A percentile compares a stretch with the other conserved stretches of the same genome.
Conservation (phyloP, 2,329 filamentous ascomycete genomes). For the Aspergillus aculeatus region DNA sequence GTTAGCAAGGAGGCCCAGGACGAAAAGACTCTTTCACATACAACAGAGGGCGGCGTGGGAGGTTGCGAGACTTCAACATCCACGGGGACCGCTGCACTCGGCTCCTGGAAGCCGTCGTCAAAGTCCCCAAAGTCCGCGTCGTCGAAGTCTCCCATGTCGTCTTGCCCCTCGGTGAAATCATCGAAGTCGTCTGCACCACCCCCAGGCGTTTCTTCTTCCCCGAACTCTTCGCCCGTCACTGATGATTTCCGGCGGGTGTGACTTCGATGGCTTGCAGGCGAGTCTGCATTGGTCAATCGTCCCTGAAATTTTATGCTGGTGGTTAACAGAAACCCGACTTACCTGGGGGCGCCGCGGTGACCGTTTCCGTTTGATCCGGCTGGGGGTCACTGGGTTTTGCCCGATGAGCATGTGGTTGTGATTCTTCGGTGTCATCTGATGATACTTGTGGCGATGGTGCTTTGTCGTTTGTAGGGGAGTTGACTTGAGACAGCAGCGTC, state of each 20-base stretch:
- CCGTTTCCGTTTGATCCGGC: slow-evolving; percentile 44
- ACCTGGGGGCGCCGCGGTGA: slow-evolving; percentile 53
- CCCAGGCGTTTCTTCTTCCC: slow-evolving; percentile 57
- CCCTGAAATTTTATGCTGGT: slow-evolving; percentile 43
- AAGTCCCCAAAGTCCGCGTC: slow-evolving; percentile 65
- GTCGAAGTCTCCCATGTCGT: slow-evolving; percentile 55
- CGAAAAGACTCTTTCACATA: slow-evolving; percentile 37
- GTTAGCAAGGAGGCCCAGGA: background rate
- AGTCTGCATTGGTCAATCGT: slow-evolving; percentile 63
- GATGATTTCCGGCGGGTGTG: slow-evolving; percentile 45
- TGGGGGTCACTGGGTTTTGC: slow-evolving; percentile 43
- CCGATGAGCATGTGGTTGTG: slow-evolving; percentile 39
- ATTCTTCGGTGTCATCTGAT: slow-evolving; percentile 23
- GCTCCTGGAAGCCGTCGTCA: slow-evolving; percentile 64
- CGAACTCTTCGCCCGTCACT: slow-evolving; percentile 43
- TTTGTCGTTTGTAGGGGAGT: slow-evolving; percentile 36
- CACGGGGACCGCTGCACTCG: slow-evolving; percentile 28
- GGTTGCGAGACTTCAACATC: slow-evolving; percentile 25
- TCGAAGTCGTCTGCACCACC: slow-evolving; percentile 63
- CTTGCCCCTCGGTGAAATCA: slow-evolving; percentile 53
- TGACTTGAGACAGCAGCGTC: slow-evolving; percentile 46
- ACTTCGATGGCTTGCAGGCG: slow-evolving; percentile 49
- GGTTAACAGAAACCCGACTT: slow-evolving; percentile 45
- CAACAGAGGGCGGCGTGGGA: slow-evolving; percentile 41
- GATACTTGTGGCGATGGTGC: background rate